These are phyloP conservation scores for Debaryomyces psychrophilus DNA, from an alignment of 1,139 yeast species.

Conservation along the genomic window DNA sequence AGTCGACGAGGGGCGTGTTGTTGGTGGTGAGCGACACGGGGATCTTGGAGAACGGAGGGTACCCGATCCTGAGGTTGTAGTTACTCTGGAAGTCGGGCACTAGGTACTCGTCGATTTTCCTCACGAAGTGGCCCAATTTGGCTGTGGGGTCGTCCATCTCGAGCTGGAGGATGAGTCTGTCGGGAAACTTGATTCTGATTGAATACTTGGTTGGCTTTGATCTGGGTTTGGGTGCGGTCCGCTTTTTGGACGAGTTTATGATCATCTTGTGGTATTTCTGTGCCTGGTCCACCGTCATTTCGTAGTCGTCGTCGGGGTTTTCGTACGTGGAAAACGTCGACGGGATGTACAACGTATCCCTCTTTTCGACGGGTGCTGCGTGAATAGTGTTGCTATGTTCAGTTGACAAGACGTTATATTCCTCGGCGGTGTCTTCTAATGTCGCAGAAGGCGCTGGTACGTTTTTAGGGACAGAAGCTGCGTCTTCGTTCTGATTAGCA, in stretches of 20 bases:
- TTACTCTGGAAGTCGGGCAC: slow-evolving; percentile 39
- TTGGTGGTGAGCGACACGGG: slow-evolving; percentile 35
- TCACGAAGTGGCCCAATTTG: slow-evolving; percentile 47
- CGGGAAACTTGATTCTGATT: slow-evolving; percentile 58
- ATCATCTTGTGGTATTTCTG: slow-evolving; percentile 53
- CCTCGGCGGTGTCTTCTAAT: too few species aligned
- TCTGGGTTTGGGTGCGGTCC: slow-evolving; percentile 9
- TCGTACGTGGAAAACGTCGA: slow-evolving; percentile 28
- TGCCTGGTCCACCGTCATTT: slow-evolving; percentile 56
- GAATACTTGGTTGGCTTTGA: slow-evolving; percentile 30
- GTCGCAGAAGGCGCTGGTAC: too few species aligned
- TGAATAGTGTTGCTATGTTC: neutral
- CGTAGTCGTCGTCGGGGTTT: slow-evolving; percentile 52
- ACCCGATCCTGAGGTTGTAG: slow-evolving; percentile 39
- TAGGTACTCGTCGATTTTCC: slow-evolving; percentile 38
- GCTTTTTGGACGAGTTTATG: slow-evolving; percentile 35
- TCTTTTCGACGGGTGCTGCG: neutral
- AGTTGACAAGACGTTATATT: neutral
- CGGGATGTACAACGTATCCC: slow-evolving; percentile 25
- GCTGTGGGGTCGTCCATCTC: slow-evolving; percentile 41
- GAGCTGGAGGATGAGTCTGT: slow-evolving; percentile 52
- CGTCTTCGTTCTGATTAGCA: too few species aligned
- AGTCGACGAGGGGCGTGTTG: slow-evolving; percentile 33
- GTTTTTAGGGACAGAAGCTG: too few species aligned
- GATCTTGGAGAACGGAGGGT: slow-evolving; percentile 49